phyloP scores from a whole-genome alignment of 2,329 filamentous ascomycete species.

The Alternaria sp. region DNA sequence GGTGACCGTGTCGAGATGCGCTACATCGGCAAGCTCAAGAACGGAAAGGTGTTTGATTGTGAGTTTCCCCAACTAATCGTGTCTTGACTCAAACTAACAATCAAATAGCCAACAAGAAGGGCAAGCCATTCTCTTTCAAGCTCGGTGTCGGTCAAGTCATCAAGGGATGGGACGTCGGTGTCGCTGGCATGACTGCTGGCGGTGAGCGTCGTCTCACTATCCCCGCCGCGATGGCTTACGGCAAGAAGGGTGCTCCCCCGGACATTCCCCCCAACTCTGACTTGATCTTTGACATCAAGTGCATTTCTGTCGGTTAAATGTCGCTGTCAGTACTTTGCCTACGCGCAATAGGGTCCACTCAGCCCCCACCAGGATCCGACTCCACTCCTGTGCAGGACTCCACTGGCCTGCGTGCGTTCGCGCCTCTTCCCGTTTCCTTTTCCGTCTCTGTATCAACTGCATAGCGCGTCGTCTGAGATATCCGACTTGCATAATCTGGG shows the following conservation, averaged over 20 bases:
- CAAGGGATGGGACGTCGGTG: constrained; percentile 97
- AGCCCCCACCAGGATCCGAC: constrained; percentile 29
- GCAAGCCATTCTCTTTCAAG: constrained; percentile 96
- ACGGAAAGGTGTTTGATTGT: constrained; percentile 96
- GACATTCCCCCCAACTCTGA: constrained; percentile 93
- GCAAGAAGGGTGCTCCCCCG: constrained; percentile 75
- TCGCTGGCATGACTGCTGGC: constrained; percentile 90
- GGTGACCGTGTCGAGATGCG: constrained; percentile 92
- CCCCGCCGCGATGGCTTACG: constrained; percentile 87
- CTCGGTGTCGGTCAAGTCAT: constrained; percentile 95
- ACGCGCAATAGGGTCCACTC: constrained; percentile 32
- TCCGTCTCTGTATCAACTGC: constrained; percentile 37
- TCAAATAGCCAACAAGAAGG: constrained; percentile 94
- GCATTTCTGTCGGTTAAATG: constrained; percentile 57
- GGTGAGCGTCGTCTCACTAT: constrained; percentile 94
- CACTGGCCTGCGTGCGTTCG: constrained; percentile 28
- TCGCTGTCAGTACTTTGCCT: constrained; percentile 9
- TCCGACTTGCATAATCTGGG: constrained; percentile 53
- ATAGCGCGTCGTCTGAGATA: constrained; percentile 52
- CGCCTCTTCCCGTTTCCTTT: constrained; percentile 28
- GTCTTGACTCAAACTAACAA: constrained; percentile 27
- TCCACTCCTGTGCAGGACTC: constrained; percentile 44
- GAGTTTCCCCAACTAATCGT: constrained; percentile 53
- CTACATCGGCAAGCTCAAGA: constrained; percentile 94
- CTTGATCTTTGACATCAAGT: constrained; percentile 81